Conservation (phyloP, 2,329 filamentous ascomycete genomes). For the Colletotrichum sp. region DNA sequence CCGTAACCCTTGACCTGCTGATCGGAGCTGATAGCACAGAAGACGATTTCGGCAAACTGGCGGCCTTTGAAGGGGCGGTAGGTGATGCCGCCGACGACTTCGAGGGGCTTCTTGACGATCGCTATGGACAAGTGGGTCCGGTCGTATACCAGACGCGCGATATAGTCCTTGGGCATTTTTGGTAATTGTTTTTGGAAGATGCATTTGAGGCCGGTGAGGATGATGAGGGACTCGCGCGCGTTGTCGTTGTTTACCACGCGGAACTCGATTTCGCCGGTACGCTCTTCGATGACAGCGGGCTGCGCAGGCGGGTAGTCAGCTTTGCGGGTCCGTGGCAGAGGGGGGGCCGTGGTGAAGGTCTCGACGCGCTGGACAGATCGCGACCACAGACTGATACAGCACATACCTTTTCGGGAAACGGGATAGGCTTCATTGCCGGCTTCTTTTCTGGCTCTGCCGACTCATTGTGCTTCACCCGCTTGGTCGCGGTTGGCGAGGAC, state of each 20-base stretch:
- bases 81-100: slow-evolving; percentile 96
- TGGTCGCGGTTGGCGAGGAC: slow-evolving; percentile 64
- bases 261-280: slow-evolving; percentile 93
- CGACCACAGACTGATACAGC: neutral
- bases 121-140: slow-evolving; percentile 95
- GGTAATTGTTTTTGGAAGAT: slow-evolving; percentile 98
- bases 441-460: slow-evolving; percentile 55
- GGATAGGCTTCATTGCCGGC: slow-evolving; percentile 67
- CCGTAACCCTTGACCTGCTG: slow-evolving; percentile 99
- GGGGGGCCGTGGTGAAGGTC: neutral
- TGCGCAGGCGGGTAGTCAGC: slow-evolving; percentile 35
- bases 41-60: slow-evolving; percentile 96
- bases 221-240: slow-evolving; percentile 85
- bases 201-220: slow-evolving; percentile 93
- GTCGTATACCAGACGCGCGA: slow-evolving; percentile 96
- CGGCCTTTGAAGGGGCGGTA: slow-evolving; percentile 93
- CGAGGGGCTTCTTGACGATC: slow-evolving; percentile 94
- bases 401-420: slow-evolving; percentile 85
- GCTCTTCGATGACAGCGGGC: slow-evolving; percentile 92
- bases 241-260: slow-evolving; percentile 98
- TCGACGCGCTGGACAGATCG: neutral
- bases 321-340: neutral
- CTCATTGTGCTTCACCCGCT: slow-evolving; percentile 64
- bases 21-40: slow-evolving; percentile 96
- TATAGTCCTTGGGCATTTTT: slow-evolving; percentile 99